phyloP scores from a whole-genome alignment of 805 yeast species.

The Teunomyces barrocoloradensis region DNA sequence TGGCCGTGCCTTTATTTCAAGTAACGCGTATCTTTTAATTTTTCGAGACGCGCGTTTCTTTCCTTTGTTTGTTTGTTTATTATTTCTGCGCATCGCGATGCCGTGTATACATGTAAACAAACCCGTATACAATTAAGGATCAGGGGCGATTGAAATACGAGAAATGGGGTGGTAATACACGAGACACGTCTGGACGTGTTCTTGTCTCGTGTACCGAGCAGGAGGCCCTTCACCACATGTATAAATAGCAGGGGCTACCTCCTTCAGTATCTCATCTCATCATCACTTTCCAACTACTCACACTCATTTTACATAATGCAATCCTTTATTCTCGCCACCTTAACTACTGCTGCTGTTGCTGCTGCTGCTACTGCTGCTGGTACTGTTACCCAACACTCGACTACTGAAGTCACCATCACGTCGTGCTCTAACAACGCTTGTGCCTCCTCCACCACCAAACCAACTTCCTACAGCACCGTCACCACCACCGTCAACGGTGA shows the following conservation, averaged over 20 bases:
- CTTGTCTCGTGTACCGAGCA: neutral
- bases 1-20: neutral
- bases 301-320: slow-evolving; percentile 18
- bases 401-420: slow-evolving; percentile 25
- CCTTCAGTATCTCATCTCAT: no score
- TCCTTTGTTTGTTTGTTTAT: slow-evolving; percentile 2
- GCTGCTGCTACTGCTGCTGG: slow-evolving; percentile 12
- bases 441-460: slow-evolving; percentile 14
- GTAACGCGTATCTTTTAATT: neutral
- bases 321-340: slow-evolving; percentile 21
- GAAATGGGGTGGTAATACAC: no score
- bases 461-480: slow-evolving; percentile 14
- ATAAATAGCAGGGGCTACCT: no score
- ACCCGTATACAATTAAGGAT: neutral
- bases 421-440: slow-evolving; percentile 22
- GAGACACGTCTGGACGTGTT: neutral
- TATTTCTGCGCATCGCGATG: slow-evolving; percentile 1
- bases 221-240: no score
- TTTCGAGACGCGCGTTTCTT: neutral
- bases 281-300: slow-evolving; percentile 6
- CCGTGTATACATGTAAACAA: slow-evolving; percentile 3
- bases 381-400: slow-evolving; percentile 16
- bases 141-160: neutral
- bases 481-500: slow-evolving; percentile 34
- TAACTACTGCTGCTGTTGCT: slow-evolving; percentile 17